phyloP scores from a whole-genome alignment of 2,329 filamentous ascomycete genomes.

The Xylaria sp. region DNA sequence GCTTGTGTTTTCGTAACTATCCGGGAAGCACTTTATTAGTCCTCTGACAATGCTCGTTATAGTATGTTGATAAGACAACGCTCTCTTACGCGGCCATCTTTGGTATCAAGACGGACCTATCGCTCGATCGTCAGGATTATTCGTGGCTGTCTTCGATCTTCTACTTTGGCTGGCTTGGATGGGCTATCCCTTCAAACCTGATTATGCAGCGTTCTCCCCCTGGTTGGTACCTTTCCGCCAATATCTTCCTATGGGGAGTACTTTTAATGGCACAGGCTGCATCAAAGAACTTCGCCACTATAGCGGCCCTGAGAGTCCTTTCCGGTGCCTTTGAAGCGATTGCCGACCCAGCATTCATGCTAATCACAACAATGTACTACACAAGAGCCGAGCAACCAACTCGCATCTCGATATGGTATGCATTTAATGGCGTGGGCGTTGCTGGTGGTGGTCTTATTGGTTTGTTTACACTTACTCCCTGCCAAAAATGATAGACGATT shows the following conservation, averaged over 20 bases:
- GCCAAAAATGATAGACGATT: background rate
- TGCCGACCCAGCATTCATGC: slow-evolving; percentile 42
- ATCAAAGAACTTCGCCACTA: slow-evolving; percentile 38
- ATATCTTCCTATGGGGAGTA: slow-evolving; percentile 56
- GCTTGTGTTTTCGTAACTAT: background rate
- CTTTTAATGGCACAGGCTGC: slow-evolving; percentile 44
- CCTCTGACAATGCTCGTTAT: background rate
- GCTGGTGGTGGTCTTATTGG: slow-evolving; percentile 21
- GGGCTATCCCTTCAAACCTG: slow-evolving; percentile 56
- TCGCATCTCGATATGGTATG: slow-evolving; percentile 25
- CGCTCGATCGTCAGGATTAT: slow-evolving; percentile 42
- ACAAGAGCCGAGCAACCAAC: slow-evolving; percentile 43
- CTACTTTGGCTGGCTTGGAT: slow-evolving; percentile 53
- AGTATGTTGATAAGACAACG: slow-evolving; percentile 47
- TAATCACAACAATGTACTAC: slow-evolving; percentile 45
- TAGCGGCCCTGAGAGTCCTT: slow-evolving; percentile 40
- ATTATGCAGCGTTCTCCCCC: slow-evolving; percentile 50
- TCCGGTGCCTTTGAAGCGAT: slow-evolving; percentile 43
- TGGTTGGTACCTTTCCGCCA: slow-evolving; percentile 51
- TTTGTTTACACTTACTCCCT: background rate
- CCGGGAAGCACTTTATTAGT: background rate
- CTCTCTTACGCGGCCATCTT: slow-evolving; percentile 45
- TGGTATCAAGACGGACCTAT: slow-evolving; percentile 42
- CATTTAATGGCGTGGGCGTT: slow-evolving; percentile 19
- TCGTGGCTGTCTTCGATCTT: slow-evolving; percentile 46